Evolutionary conservation across 768 basidiomycete genomes (phyloP), one percentile per base, ranked within the genome.

Genomic region (Leccinum imitatum): DNA sequence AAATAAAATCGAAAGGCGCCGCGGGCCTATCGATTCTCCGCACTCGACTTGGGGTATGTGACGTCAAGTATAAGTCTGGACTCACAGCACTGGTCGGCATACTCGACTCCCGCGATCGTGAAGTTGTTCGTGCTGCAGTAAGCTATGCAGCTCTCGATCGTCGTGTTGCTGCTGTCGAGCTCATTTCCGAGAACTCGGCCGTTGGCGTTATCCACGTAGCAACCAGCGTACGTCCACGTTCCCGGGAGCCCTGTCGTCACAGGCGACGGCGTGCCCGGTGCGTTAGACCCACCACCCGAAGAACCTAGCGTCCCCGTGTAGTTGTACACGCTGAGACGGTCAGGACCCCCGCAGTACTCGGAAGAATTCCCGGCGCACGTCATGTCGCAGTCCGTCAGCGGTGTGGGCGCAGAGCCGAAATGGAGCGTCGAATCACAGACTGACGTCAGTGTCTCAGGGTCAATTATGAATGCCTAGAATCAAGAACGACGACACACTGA

Each of bases 301-400:
- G 59, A 60, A 31, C 44, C 52, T 1, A 41, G 9, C 7, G 44
- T 14, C 6, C 37, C 19, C 4, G 66, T 67, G 19, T 62, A 47
- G n/a, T 67, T 68, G 48, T 68, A 67, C 53, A 66, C 1, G n/a
- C 61, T 35, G 13, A 69, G 61, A 50, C 82, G 75, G 66, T 87
- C 79, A 0, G 89, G 86, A 35, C 90, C 90, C 21, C 90, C 90
- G 63, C 90, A 92, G 60, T 84, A 84, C 66, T 90, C 84, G 0
- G 84, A 63, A 31, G 67, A 50, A 27, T 69, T 69, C 25, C 67
- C 68, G 4, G 51, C 59, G 6, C 67, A 69, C 2, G 65, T 62
- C 67, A 69, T 69, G 39, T 78, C 79, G 67, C 91, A 93, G 52
- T 82, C 84, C 2, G 78, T 69, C n/a, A 78, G 72, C 0, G 80